phyloP scores from a whole-genome alignment of 306 rosid species.

The Prunus mongolica region DNA sequence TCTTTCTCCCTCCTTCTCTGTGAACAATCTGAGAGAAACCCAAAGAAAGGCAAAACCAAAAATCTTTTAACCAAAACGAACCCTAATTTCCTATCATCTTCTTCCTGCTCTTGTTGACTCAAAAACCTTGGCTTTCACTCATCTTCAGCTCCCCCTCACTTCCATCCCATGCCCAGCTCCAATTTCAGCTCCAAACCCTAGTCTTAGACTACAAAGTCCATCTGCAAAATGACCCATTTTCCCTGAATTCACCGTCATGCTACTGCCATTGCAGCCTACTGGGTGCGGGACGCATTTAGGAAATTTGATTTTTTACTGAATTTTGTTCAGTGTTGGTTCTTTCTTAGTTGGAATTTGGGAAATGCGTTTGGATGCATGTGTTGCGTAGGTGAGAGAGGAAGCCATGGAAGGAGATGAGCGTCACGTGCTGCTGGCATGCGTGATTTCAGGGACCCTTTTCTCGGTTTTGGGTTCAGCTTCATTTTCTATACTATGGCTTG shows the following conservation, averaged over 20 bases:
- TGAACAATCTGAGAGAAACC: conserved; percentile 36
- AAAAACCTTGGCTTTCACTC: conserved; percentile 30
- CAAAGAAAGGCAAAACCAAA: conserved; percentile 28
- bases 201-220: conserved; percentile 17
- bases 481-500: conserved; percentile 84
- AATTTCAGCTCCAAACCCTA: conserved; percentile 51
- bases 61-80: conserved; percentile 32
- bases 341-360: conserved; percentile 10
- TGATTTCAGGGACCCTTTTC: conserved; percentile 84
- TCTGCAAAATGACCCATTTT: conserved; percentile 32
- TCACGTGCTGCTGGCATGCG: conserved; percentile 67
- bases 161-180: conserved; percentile 23
- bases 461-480: conserved; percentile 76
- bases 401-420: conserved; percentile 82
- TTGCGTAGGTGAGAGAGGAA: conserved; percentile 33
- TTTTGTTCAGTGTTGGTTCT: background rate
- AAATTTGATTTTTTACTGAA: conserved; percentile 15
- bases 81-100: conserved; percentile 27
- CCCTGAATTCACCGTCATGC: conserved; percentile 49
- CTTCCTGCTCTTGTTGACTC: conserved; percentile 25
- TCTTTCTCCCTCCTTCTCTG: conserved; percentile 10
- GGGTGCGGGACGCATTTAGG: conserved; percentile 25
- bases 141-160: conserved; percentile 2
- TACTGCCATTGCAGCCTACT: conserved; percentile 40
- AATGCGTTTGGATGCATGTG: conserved; percentile 59